Evolutionary conservation across 2,329 filamentous ascomycete species (phyloP), one percentile per base, ranked within the genome.

Genomic region (Sporothrix globosa): DNA sequence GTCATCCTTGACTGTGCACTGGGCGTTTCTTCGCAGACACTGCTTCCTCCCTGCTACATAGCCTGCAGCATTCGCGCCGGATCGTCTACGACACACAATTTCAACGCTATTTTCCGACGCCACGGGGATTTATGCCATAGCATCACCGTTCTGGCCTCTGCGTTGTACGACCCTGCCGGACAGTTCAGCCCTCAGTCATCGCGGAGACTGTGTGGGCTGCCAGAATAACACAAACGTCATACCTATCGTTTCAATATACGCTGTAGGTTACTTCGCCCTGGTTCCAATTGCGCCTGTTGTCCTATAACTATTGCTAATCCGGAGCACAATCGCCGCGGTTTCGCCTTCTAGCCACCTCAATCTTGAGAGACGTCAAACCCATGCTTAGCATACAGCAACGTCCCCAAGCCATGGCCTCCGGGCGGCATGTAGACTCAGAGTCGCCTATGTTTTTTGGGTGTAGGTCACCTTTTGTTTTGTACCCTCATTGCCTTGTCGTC

Each of bases 371-470:
- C 39, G 19, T 17, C 41, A 39, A 65, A 34, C 80, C 79, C 83
- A 88, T 88, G 86, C 84, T 87, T 76, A 84, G 83, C 76, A 79
- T 86, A 80, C 83, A 84, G 77, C 83, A 67, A 19, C 70, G 79
- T 83, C 83, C 82, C 78, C 53, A 69, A 70, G 86, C 81, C 78
- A 89, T 88, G 87, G 85, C 82, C 84, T 85, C 86, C 80, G 83
- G 82, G 80, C 85, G 84, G 78, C 82, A 44, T 19, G 52, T 84
- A 76, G 83, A 87, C 75, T 80, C 83, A 70, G 83, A 85, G 74
- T 10, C 41, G 10, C 2, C 30, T 19, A 81, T 86, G 77, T 86
- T 87, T 50, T 91, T 91, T 84, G 90, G 89, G 76, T 91, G 89
- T 91, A 84, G 75, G 89, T 85, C 61, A 56, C n/a, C 34, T 60